These are phyloP conservation scores for Metschnikowia vanudenii DNA, from an alignment of 805 yeast genomes.

Conservation along the genomic window DNA sequence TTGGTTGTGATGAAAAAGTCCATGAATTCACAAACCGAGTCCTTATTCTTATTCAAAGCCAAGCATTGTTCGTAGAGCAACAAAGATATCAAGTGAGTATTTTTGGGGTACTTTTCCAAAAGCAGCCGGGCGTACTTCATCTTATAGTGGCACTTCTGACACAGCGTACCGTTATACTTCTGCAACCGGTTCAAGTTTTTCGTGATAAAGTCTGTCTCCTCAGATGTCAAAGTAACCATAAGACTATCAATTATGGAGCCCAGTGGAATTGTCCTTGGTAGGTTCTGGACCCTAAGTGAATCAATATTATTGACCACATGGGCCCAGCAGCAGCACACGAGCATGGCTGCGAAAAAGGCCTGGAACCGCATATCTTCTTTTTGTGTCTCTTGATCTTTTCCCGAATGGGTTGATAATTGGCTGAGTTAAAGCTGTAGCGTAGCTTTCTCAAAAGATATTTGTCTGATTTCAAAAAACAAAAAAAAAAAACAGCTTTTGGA, in stretches of 20 bases:
- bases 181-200: constrained; percentile 29
- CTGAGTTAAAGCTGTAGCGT: too few relatives aligned
- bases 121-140: constrained; percentile 30
- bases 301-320: constrained; percentile 28
- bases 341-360: constrained; percentile 16
- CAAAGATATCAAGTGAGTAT: constrained; percentile 36
- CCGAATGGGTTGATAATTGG: too few relatives aligned
- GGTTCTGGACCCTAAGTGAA: constrained; percentile 23
- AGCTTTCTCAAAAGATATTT: too few relatives aligned
- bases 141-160: constrained; percentile 38
- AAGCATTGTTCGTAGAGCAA: constrained; percentile 38
- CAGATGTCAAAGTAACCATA: constrained; percentile 23
- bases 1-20: constrained; percentile 41
- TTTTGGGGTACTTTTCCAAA: constrained; percentile 29
- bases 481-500: too few relatives aligned
- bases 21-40: constrained; percentile 32
- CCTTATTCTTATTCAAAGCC: constrained; percentile 26
- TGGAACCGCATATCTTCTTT: constrained; percentile 1
- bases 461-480: too few relatives aligned
- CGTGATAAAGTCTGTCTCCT: constrained; percentile 31
- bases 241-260: constrained; percentile 26
- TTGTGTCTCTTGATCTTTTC: too few relatives aligned
- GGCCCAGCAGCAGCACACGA: constrained; percentile 12
- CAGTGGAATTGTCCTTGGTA: constrained; percentile 14
- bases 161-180: constrained; percentile 31